Evolutionary conservation across 2,329 filamentous ascomycete species (phyloP).

Genomic region (Chalara sp.): DNA sequence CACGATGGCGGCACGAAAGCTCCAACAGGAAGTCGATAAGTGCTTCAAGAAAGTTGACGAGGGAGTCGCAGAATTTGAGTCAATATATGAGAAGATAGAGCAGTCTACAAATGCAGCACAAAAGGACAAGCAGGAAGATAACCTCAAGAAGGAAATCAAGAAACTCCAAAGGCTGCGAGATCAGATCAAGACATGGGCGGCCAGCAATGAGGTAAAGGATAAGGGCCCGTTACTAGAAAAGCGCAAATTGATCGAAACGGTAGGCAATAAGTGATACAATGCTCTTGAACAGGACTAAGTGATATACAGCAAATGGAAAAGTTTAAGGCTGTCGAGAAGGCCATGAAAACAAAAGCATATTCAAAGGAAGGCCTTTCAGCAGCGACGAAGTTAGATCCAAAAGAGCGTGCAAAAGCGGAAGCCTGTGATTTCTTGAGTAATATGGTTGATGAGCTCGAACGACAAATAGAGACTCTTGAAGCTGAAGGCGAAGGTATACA

Average conservation of each 20-base stretch:
- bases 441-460: slow-evolving; percentile 88
- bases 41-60: slow-evolving; percentile 98
- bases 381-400: slow-evolving; percentile 90
- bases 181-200: slow-evolving; percentile 99
- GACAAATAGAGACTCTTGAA: slow-evolving; percentile 87
- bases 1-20: slow-evolving; percentile 89
- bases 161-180: slow-evolving; percentile 95
- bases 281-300: slow-evolving; percentile 18
- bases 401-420: slow-evolving; percentile 90
- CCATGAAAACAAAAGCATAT: slow-evolving; percentile 99
- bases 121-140: slow-evolving; percentile 97
- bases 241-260: slow-evolving; percentile 94
- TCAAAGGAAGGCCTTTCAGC: slow-evolving; percentile 95
- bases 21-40: slow-evolving; percentile 97
- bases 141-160: slow-evolving; percentile 98
- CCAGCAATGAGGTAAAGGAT: slow-evolving; percentile 98
- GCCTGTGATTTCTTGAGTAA: slow-evolving; percentile 76
- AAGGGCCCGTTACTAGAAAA: slow-evolving; percentile 93
- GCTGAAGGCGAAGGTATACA: slow-evolving; percentile 84
- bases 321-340: slow-evolving; percentile 99
- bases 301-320: slow-evolving; percentile 87
- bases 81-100: slow-evolving; percentile 96
- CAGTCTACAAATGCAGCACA: slow-evolving; percentile 87
- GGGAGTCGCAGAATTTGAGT: slow-evolving; percentile 86
- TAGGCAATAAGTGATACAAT: slow-evolving; percentile 32